Evolutionary conservation across 257 asterid genomes (phyloP).

Genomic region (Agastache rugosa): DNA sequence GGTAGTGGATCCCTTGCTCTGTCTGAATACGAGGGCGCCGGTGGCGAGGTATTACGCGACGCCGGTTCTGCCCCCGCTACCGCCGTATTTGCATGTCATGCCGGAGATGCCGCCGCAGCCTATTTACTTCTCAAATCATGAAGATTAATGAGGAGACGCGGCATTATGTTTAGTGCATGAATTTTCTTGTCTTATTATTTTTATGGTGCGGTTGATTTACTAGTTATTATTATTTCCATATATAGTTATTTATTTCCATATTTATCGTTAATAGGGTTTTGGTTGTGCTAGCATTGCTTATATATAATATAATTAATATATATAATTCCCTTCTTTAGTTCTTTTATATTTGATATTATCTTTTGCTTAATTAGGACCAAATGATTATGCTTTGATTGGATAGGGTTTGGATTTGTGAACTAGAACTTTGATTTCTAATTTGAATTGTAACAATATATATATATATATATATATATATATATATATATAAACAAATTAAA

Average conservation of each 20-base stretch:
- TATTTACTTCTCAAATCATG: not conserved
- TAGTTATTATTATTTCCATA: not conserved
- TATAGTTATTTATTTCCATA: not conserved
- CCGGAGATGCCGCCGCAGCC: not conserved
- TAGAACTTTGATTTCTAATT: too few relatives aligned
- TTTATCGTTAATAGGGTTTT: not conserved
- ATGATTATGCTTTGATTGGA: too few relatives aligned
- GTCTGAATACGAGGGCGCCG: not conserved
- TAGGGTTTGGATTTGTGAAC: too few relatives aligned
- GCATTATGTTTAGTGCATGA: not conserved
- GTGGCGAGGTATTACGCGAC: not conserved
- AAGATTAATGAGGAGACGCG: not conserved
- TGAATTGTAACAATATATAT: too few relatives aligned
- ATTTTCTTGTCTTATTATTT: not conserved
- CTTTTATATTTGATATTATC: not conserved
- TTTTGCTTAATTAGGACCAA: too few relatives aligned
- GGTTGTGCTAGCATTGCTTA: not conserved
- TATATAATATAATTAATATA: too few relatives aligned
- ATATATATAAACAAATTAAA: too few relatives aligned
- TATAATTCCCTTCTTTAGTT: not conserved
- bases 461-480: too few relatives aligned
- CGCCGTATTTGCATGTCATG: not conserved
- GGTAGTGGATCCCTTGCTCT: not conserved
- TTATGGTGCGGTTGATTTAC: not conserved
- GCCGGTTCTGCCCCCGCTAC: not conserved